Evolutionary conservation across 2,329 filamentous ascomycete species (phyloP).

Genomic region (Fusarium sacchari): DNA sequence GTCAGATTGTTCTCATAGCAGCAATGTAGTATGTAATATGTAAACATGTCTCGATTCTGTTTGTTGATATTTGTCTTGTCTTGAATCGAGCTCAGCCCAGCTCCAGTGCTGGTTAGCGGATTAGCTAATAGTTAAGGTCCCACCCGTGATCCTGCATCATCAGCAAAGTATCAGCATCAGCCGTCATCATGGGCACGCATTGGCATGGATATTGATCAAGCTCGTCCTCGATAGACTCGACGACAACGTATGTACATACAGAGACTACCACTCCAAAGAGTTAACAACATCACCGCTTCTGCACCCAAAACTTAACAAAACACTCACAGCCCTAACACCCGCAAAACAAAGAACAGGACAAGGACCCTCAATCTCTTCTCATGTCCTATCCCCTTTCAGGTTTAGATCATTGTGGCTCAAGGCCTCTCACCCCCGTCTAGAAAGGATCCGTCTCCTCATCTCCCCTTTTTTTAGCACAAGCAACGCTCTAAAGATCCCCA

Average conservation of each 20-base stretch:
- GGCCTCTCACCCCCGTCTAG: neutral
- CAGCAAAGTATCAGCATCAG: conserved; percentile 16
- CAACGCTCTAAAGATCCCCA: conserved; percentile 14
- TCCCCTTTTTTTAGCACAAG: conserved; percentile 34
- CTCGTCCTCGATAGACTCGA: neutral
- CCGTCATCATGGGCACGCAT: neutral
- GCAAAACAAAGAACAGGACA: neutral
- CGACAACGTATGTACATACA: neutral
- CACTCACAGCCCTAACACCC: conserved; percentile 12
- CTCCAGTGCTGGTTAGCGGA: conserved; percentile 7
- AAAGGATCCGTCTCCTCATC: conserved; percentile 22
- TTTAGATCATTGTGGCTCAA: conserved; percentile 21
- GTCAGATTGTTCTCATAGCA: neutral
- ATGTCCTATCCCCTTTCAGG: conserved; percentile 3
- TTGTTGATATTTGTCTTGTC: conserved; percentile 1
- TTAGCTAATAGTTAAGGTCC: conserved; percentile 8
- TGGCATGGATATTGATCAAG: neutral
- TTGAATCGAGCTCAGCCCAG: conserved; percentile 1
- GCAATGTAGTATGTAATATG: too few relatives aligned
- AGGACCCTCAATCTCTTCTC: conserved; percentile 28
- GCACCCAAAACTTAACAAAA: neutral
- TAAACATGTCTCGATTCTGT: neutral
- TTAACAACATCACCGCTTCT: neutral
- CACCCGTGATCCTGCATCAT: conserved; percentile 16
- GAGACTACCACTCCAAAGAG: neutral